Base-by-base conservation (phyloP, 345 rosid species). In the Physaria fendleri region DNA sequence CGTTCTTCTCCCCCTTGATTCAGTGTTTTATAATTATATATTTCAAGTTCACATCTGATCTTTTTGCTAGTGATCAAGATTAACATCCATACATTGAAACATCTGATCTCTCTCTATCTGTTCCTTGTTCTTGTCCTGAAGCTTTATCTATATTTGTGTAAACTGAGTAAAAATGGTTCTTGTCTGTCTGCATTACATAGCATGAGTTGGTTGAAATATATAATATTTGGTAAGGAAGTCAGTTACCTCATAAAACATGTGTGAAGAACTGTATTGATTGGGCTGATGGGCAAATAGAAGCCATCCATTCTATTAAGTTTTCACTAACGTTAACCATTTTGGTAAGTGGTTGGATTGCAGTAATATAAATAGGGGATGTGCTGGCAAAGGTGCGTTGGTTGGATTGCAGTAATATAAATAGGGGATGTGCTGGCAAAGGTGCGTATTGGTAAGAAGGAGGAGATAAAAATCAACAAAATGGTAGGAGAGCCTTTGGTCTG, bases 1-100 rank as follows among this genome's bases (percentile, higher is more conserved):
- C 14, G 6, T 5, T 41, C 5, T 5, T 24, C 5, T 16, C 62
- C 10, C 4, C 27, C 24, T 8, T 46, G 32, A 14, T 23, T 42
- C 12, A 6, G 16, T 5, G 5, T 56, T 29, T 57, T 59, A 22
- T 49, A 32, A 45, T 18, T 62, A 39, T 22, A 71, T 69, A 57
- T 64, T 39, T 62, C 10, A 27, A 81, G 80, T 58, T 71, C 85
- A 78, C 82, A 78, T 71, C 39, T 55, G 12, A 34, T 5, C n/a
- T 6, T 60, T 20, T 63, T 57, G 57, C 40, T 68, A 42, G 34
- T 43, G 51, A 24, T 25, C 56, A 43, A 40, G 57, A 62, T 42
- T 38, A 32, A 13, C 39, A 6, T 7, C 4, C 41, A 30, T 43
- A n/a, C n/a, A n/a, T n/a, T n/a, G n/a, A n/a, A n/a, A n/a, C n/a